phyloP scores from a whole-genome alignment of 192 early-diverging fungal species.

The Coemansia reversa region DNA sequence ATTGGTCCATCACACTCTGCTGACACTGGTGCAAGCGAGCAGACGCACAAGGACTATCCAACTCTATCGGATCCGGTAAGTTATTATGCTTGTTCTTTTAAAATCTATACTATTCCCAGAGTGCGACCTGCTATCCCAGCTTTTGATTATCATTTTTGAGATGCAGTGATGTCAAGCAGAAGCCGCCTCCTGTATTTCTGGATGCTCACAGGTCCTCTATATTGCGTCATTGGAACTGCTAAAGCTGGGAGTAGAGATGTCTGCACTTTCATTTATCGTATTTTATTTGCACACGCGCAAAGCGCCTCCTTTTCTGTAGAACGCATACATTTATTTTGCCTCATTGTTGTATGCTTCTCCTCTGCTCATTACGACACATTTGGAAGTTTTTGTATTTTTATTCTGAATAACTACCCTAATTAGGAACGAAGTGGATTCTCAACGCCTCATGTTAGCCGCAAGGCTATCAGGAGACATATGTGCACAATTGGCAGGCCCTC shows the following conservation, averaged over 20 bases:
- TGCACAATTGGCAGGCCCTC: slow-evolving; percentile 7
- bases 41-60: slow-evolving; percentile 9
- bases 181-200: neutral
- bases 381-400: neutral
- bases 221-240: neutral
- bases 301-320: neutral
- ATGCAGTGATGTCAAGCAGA: neutral
- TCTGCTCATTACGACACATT: neutral
- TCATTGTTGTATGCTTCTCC: neutral
- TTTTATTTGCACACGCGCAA: neutral
- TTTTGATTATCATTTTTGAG: neutral
- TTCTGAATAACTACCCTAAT: neutral
- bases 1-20: slow-evolving; percentile 8
- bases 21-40: slow-evolving; percentile 4
- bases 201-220: neutral
- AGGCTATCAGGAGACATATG: slow-evolving; percentile 23
- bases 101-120: neutral
- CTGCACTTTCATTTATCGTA: neutral
- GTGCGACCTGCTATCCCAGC: neutral
- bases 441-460: slow-evolving; percentile 42
- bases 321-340: neutral
- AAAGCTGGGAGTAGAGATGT: neutral
- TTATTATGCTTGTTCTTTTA: neutral
- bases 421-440: slow-evolving; percentile 43
- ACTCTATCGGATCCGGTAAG: slow-evolving; percentile 36